Evolutionary conservation across 208 protist species (phyloP).

Genomic region (Trypanosomatidae sp.): DNA sequence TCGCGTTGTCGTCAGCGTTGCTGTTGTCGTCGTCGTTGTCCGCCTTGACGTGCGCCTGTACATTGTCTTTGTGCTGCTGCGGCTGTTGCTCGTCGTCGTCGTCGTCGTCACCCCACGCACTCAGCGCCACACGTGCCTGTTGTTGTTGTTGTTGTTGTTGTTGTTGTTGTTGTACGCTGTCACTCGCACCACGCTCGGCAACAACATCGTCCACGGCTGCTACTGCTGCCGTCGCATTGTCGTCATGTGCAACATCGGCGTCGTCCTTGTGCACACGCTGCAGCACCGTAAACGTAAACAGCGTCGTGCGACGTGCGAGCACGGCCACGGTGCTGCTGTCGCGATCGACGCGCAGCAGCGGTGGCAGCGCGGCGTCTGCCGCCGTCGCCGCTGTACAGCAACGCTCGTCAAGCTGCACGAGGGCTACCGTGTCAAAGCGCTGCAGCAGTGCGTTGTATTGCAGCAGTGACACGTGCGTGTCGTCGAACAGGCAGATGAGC

Average conservation of each 20-base stretch:
- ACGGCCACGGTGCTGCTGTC: conserved; percentile 47
- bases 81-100: conserved; percentile 39
- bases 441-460: conserved; percentile 39
- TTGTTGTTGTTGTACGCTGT: too few relatives aligned
- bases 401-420: conserved; percentile 75
- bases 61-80: not conserved
- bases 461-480: conserved; percentile 77
- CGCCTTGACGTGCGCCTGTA: too few relatives aligned
- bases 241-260: conserved; percentile 4
- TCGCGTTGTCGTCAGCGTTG: not conserved
- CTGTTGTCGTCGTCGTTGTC: not conserved
- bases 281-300: conserved; percentile 57
- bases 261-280: conserved; percentile 3
- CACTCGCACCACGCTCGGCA: too few relatives aligned
- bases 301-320: conserved; percentile 36
- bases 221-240: conserved; percentile 1
- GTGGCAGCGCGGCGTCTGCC: conserved; percentile 21
- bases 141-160: too few relatives aligned
- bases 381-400: too few relatives aligned
- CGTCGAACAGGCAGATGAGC: conserved; percentile 62
- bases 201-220: too few relatives aligned
- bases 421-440: conserved; percentile 52
- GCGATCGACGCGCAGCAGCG: conserved; percentile 63
- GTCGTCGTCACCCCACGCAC: conserved; percentile 77
- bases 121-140: conserved; percentile 18